Conservation (phyloP, 495 filamentous ascomycete species). For the Penicillium goetzii region DNA sequence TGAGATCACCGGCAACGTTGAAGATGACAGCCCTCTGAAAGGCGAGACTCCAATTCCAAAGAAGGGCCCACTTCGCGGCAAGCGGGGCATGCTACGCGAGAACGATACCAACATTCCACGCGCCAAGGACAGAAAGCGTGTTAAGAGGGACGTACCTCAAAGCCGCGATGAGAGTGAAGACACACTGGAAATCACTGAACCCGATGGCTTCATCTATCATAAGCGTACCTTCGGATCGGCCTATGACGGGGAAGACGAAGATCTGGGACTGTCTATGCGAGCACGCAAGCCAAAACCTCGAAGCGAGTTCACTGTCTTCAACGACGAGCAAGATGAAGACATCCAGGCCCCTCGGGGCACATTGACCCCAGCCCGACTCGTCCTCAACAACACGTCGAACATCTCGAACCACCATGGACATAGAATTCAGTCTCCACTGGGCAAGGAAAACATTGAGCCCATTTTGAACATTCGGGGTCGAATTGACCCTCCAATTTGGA, state of each 20-base stretch:
- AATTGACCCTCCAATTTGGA: slow-evolving; percentile 38
- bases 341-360: slow-evolving; percentile 20
- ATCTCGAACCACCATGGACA: slow-evolving; percentile 18
- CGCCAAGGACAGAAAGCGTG: slow-evolving; percentile 31
- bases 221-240: slow-evolving; percentile 10
- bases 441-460: slow-evolving; percentile 54
- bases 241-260: slow-evolving; percentile 32
- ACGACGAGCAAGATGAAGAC: slow-evolving; percentile 28
- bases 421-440: slow-evolving; percentile 10
- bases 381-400: slow-evolving; percentile 28
- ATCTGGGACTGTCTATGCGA: slow-evolving; percentile 34
- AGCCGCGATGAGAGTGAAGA: slow-evolving; percentile 8
- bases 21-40: slow-evolving; percentile 54
- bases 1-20: slow-evolving; percentile 59
- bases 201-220: not conserved
- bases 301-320: slow-evolving; percentile 41
- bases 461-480: slow-evolving; percentile 39
- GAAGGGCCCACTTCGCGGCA: slow-evolving; percentile 33
- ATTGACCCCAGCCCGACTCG: slow-evolving; percentile 29
- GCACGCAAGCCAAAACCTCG: slow-evolving; percentile 26
- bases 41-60: slow-evolving; percentile 53
- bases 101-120: slow-evolving; percentile 40
- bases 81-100: slow-evolving; percentile 30
- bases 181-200: not conserved
- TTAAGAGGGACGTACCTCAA: slow-evolving; percentile 19